Evolutionary conservation across 805 yeast species (phyloP), one percentile per base, ranked within the genome.

Genomic region (Isabelozyma gotoi): DNA sequence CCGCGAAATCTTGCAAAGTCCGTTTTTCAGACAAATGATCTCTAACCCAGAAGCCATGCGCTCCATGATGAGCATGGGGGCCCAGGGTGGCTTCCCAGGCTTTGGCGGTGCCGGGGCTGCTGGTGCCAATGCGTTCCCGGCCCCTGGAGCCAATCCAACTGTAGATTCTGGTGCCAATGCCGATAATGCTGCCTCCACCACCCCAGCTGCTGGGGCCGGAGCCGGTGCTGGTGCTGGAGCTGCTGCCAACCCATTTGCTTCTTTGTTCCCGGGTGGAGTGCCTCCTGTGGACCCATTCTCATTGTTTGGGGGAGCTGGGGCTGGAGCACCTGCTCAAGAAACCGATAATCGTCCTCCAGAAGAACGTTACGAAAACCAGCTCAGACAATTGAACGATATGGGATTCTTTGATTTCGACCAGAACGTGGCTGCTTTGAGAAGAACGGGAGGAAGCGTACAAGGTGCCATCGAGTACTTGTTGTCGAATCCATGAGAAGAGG

Each of bases 391-490:
- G 55, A 72, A 72, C 52, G 77, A 72, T 48, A 72, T 72, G 77
- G 77, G 77, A n/a, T 92, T 92, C 70, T 81, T 80, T 52, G 97
- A 92, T 53, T 92, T 92, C 60, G 98, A 92, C 53, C 78, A 88
- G 53, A 94, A 94, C 59, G 90, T 94, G 18, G 83, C 82, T 20
- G 98, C 98, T 1, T 76, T 94, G 56, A 82, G 97, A 71, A 82
- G 98, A 68, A 82, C 92, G 43, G 99, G 99, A 27, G 99, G 99
- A 7, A 88, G 91, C 49, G 97, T 92, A 19, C 97, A 92, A 68
- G 97, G 97, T 37, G 99, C 99, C 8, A 75, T 92, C 40, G 97
- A 92, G 65, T 87, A 88, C 42, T 71, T 91, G 54, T 75, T 91
- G 45, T 52, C 55, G 24, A 56, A 48, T 42, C 43, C 39, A 33